phyloP scores from a whole-genome alignment of 176 grass and related monocot species.

The Ensete ventricosum region DNA sequence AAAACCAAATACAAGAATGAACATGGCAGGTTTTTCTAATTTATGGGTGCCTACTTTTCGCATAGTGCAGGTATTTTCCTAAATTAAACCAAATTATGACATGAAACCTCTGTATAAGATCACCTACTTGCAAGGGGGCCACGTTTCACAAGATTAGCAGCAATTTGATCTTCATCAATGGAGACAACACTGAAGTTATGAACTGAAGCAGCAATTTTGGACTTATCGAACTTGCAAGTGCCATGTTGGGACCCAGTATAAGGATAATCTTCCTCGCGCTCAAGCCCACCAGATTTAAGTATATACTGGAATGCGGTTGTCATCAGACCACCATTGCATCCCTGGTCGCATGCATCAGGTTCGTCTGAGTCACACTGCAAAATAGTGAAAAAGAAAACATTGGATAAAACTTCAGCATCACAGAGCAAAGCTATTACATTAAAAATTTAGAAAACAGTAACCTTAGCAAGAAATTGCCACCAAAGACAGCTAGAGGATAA shows the following conservation, averaged over 20 bases:
- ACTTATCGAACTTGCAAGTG: conserved; percentile 2
- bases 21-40: too few species aligned
- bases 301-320: conserved; percentile 7
- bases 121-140: conserved; percentile 7
- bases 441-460: too few species aligned
- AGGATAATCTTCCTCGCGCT: neutral
- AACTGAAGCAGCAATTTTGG: conserved; percentile 3
- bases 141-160: conserved; percentile 7
- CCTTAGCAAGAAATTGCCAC: too few species aligned
- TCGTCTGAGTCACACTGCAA: conserved; percentile 7
- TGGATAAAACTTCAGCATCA: neutral
- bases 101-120: neutral
- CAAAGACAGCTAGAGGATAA: too few species aligned
- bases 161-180: conserved; percentile 4
- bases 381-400: too few species aligned
- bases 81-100: too few species aligned
- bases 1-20: too few species aligned
- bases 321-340: conserved; percentile 11
- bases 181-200: conserved; percentile 1
- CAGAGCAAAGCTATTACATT: neutral
- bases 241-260: neutral
- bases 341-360: neutral
- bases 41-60: too few species aligned
- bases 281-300: conserved; percentile 3
- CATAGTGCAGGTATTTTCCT: too few species aligned